phyloP scores from a whole-genome alignment of 768 basidiomycete species.

The Calocybe cyanea region DNA sequence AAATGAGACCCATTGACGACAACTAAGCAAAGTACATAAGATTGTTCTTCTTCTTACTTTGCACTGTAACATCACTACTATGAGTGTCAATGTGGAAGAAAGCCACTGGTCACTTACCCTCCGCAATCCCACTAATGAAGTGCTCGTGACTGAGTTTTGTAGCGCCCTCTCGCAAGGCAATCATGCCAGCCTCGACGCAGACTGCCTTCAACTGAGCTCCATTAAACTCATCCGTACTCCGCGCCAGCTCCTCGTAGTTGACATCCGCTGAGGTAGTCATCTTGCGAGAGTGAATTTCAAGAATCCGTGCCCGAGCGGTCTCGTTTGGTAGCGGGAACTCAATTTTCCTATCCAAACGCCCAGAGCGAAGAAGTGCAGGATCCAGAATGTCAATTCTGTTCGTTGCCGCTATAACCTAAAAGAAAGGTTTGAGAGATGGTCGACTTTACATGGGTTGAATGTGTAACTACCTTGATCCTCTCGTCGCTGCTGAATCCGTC shows the following conservation, averaged over 20 bases:
- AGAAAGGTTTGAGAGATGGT: conserved; percentile 8
- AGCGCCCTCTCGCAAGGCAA: conserved; percentile 91
- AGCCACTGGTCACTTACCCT: conserved; percentile 50
- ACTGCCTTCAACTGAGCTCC: conserved; percentile 97
- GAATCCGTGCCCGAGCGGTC: conserved; percentile 91
- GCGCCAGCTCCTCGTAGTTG: conserved; percentile 94
- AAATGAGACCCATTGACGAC: not conserved
- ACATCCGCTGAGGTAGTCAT: conserved; percentile 86
- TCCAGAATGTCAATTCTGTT: conserved; percentile 99
- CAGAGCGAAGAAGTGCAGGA: conserved; percentile 96
- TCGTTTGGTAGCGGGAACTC: conserved; percentile 98
- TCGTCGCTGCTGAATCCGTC: conserved; percentile 98
- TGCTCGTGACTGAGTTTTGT: conserved; percentile 89
- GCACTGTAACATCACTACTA: conserved; percentile 58
- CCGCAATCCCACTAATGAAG: conserved; percentile 88
- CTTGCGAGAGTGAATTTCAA: conserved; percentile 96
- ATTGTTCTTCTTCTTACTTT: conserved; percentile 99
- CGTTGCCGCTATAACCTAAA: conserved; percentile 94
- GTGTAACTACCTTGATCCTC: conserved; percentile 86
- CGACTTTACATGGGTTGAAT: conserved; percentile 3
- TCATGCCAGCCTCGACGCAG: conserved; percentile 99
- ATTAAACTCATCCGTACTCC: conserved; percentile 98
- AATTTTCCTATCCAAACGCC: conserved; percentile 96
- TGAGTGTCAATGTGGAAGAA: conserved; percentile 1
- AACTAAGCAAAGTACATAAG: conserved; percentile 88